Base-by-base conservation (phyloP, 2,329 filamentous ascomycete species). In the Colletotrichum spaethianum region DNA sequence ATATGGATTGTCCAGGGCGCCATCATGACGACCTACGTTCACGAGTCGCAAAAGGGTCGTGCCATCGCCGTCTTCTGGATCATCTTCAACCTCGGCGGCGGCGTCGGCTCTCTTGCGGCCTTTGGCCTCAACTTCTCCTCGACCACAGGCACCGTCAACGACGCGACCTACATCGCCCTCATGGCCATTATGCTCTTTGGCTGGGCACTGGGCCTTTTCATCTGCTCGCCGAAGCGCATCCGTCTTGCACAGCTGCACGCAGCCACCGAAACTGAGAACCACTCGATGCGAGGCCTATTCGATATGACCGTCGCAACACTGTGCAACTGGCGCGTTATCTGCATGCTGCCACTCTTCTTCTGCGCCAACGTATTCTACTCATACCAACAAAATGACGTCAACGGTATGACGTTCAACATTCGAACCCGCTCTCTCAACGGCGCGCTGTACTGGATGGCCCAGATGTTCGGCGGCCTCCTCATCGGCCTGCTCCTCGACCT, bases 371-470 rank as follows among this genome's bases (percentile, higher is more conserved):
- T 86, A 67, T 89, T 89, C 77, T 89, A 89, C 78, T 86, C 86
- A 53, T 89, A 89, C 76, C 87, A 89, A 76, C 86, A 87, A 73
- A 88, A 89, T 77, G 81, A 82, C 71, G 86, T 89, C 78, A 90
- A 90, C 79, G 85, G 84, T 14, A 81, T 83, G 70, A 85, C 84
- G 42, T 90, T 90, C 80, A 86, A 87, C 75, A 85, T 88, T 67
- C 85, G 88, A 68, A 86, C 86, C 3, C 86, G 87, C n/a, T 85
- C 87, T 4, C 84, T 89, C 57, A 89, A 89, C 77, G 84, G 85
- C 66, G 80, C 86, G 1, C 78, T 89, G 33, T 89, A 89, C 80
- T 89, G 87, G 86, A 83, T 89, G 14, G 85, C 87, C 4, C 87
- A 89, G 79, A 89, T 89, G 80, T 74, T 88, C n/a, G 86, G 87